A percentile compares a stretch with the other conserved stretches of the same genome.
Evolutionary conservation across 2,329 filamentous ascomycete genomes (phyloP).

Genomic region (Keithomyces neogunnii): DNA sequence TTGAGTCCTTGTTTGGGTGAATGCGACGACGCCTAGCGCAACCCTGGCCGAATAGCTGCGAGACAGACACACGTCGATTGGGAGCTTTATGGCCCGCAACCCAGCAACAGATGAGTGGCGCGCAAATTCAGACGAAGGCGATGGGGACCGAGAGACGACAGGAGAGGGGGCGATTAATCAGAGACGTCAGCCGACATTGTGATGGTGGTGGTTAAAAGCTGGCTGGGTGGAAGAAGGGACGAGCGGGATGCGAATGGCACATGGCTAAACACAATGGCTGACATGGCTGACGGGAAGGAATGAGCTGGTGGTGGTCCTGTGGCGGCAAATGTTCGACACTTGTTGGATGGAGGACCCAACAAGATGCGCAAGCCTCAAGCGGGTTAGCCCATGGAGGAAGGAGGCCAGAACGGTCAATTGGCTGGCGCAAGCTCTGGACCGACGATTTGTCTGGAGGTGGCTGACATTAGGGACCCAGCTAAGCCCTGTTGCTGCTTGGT

Average conservation of each 20-base stretch:
- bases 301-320: background rate
- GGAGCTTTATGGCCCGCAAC: too few relatives aligned
- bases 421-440: too few relatives aligned
- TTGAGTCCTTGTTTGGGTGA: too few relatives aligned
- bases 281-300: background rate
- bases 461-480: too few relatives aligned
- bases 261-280: background rate
- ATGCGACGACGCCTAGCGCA: too few relatives aligned
- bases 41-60: background rate
- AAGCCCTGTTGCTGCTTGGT: too few relatives aligned
- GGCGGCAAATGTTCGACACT: background rate
- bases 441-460: too few relatives aligned
- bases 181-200: constrained; percentile 9
- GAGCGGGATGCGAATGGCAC: background rate
- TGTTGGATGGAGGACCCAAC: background rate
- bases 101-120: background rate
- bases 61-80: background rate
- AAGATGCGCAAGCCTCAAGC: background rate
- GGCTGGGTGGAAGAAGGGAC: background rate
- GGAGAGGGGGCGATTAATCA: constrained; percentile 1
- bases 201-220: background rate
- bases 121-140: background rate
- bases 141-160: background rate
- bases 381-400: background rate
- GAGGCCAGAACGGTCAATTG: too few relatives aligned